Base-by-base conservation (phyloP, 2,329 filamentous ascomycete genomes). In the Ramularia endophylla region DNA sequence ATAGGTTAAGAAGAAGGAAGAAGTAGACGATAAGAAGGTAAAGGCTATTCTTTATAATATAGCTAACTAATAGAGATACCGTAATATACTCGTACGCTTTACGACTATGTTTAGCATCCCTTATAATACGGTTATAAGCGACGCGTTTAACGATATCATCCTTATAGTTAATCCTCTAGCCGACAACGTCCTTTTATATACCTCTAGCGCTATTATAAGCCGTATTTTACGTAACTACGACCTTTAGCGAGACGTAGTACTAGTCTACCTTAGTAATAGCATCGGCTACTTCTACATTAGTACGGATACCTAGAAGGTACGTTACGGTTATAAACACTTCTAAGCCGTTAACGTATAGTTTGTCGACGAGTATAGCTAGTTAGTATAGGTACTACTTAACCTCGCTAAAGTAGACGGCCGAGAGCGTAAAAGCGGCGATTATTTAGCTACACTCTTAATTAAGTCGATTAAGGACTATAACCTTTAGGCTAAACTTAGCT, bases 341-440 rank as follows among this genome's bases (percentile, higher is more conserved):
- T 27, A 36, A 27, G 34, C 19, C 5, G 34, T 36, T 6, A 36
- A 36, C 13, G n/a, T 25, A 8, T 16, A 36, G 34, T 36, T 36
- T 36, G 12, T 36, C 13, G 17, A 27, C 22, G 8, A 15, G n/a
- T n/a, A 20, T 17, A 17, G 34, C 19, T 8, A 36, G 34, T 19
- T 36, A 22, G 22, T 22, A 17, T 27, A 36, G 16, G 5, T 36
- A 25, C 34, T 36, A n/a, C 34, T 36, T 27, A 27, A 36, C 18
- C 34, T 36, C 25, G 22, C 13, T 9, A 12, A 36, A 5, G 34
- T 36, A 25, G 19, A 36, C 19, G 19, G 34, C 19, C 11, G 15
- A 25, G 16, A 19, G 15, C 19, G 34, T 16, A 36, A 36, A 9
- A 36, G 18, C 13, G 17, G 34, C 18, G 22, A 25, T 25, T 25